Percentiles rank a stretch among this genome's conserved stretches.
phyloP scores from a whole-genome alignment of 495 filamentous ascomycete species.

The Parmelia sp. region DNA sequence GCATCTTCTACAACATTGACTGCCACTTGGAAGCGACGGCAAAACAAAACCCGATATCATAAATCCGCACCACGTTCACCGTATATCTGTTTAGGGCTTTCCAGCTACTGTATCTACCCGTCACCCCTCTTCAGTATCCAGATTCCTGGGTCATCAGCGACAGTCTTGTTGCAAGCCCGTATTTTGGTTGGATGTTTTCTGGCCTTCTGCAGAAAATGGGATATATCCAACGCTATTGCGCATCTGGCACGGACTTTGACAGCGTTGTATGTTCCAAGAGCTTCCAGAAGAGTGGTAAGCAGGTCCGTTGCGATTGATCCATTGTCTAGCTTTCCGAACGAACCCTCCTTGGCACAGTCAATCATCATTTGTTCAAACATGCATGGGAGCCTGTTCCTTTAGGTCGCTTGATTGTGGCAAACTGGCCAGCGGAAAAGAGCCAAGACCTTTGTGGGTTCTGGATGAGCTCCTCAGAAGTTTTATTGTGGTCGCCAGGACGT shows the following conservation, averaged over 20 bases:
- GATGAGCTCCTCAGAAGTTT: neutral
- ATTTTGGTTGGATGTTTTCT: too few relatives aligned
- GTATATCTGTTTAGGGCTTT: neutral
- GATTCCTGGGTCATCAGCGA: neutral
- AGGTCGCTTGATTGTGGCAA: neutral
- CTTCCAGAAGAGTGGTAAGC: neutral
- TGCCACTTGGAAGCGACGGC: neutral
- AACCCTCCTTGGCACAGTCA: neutral
- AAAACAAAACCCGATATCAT: too few relatives aligned
- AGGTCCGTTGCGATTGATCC: neutral
- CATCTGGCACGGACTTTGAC: neutral
- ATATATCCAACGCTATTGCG: neutral
- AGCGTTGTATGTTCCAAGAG: neutral
- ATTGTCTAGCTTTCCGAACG: conserved; percentile 6
- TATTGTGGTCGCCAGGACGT: neutral
- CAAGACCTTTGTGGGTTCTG: neutral
- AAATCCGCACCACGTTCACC: neutral
- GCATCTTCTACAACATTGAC: neutral
- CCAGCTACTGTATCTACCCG: neutral
- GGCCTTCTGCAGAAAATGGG: neutral
- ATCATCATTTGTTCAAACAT: conserved; percentile 2
- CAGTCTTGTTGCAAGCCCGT: neutral
- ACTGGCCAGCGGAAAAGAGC: neutral
- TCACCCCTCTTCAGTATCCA: neutral
- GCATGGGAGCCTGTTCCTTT: neutral